phyloP scores from a whole-genome alignment of 108 stramenopile genomes.

The Conticribra guillardii region DNA sequence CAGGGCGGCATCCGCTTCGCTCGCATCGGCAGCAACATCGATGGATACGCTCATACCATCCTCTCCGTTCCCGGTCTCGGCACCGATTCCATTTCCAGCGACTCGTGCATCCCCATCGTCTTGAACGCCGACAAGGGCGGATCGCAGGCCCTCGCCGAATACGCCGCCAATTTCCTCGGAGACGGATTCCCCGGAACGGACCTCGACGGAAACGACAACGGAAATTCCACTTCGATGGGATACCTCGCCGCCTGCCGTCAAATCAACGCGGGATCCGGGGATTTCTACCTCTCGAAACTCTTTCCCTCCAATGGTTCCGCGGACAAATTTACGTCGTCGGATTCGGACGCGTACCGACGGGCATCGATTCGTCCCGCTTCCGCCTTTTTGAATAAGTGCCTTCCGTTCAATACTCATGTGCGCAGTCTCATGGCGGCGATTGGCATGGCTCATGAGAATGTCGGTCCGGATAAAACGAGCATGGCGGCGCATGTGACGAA shows the following conservation, averaged over 20 bases:
- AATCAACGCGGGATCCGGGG: slow-evolving; percentile 65
- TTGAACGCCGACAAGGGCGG: slow-evolving; percentile 66
- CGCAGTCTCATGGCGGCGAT: slow-evolving; percentile 85
- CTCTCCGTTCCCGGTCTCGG: slow-evolving; percentile 86
- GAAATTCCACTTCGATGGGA: slow-evolving; percentile 58
- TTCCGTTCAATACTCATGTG: slow-evolving; percentile 78
- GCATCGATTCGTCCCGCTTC: slow-evolving; percentile 68
- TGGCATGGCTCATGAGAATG: slow-evolving; percentile 81
- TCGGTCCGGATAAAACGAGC: slow-evolving; percentile 76
- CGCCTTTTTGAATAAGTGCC: slow-evolving; percentile 69
- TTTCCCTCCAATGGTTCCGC: slow-evolving; percentile 53
- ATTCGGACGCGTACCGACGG: slow-evolving; percentile 70
- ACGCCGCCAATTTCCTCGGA: slow-evolving; percentile 65
- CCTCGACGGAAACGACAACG: slow-evolving; percentile 51
- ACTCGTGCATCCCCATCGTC: slow-evolving; percentile 58
- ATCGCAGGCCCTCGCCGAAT: slow-evolving; percentile 58
- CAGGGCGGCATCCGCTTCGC: slow-evolving; percentile 90
- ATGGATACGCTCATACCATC: slow-evolving; percentile 82
- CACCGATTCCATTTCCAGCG: slow-evolving; percentile 27
- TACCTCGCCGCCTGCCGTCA: slow-evolving; percentile 66
- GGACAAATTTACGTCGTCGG: no score
- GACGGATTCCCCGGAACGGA: slow-evolving; percentile 74
- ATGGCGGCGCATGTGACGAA: slow-evolving; percentile 88
- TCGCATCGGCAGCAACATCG: slow-evolving; percentile 65
- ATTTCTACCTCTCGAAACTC: slow-evolving; percentile 80